phyloP scores from a whole-genome alignment of 192 early-diverging fungal genomes.

The Coemansia sp. region DNA sequence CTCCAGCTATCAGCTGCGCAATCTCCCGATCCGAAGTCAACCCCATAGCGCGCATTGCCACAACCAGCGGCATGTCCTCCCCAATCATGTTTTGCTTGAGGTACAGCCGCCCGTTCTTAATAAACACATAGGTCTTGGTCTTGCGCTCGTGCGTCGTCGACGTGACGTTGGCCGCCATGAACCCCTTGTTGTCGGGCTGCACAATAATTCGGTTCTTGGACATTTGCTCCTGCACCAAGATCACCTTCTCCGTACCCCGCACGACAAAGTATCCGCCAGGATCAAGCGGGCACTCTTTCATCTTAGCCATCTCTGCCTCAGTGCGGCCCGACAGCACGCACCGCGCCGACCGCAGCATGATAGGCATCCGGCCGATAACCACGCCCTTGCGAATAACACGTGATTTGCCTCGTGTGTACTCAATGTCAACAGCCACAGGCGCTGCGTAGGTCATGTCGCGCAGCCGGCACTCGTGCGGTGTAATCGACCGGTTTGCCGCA shows the following conservation, averaged over 20 bases:
- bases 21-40: constrained; percentile 92
- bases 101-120: constrained; percentile 65
- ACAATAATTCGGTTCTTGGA: constrained; percentile 95
- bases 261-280: constrained; percentile 99
- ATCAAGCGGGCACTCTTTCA: constrained; percentile 85
- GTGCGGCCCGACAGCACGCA: constrained; percentile 77
- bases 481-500: constrained; percentile 68
- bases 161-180: constrained; percentile 76
- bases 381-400: constrained; percentile 41
- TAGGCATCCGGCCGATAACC: constrained; percentile 88
- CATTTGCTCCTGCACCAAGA: constrained; percentile 99
- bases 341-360: constrained; percentile 92
- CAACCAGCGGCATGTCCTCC: constrained; percentile 83
- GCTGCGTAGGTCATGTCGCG: constrained; percentile 95
- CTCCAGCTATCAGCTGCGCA: constrained; percentile 95
- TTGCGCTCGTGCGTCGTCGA: constrained; percentile 92
- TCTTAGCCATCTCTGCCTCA: constrained; percentile 68
- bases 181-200: constrained; percentile 82
- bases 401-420: constrained; percentile 67
- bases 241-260: constrained; percentile 97
- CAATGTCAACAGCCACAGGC: constrained; percentile 87
- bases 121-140: constrained; percentile 83
- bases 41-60: constrained; percentile 94
- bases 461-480: constrained; percentile 94
- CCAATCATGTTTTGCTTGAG: constrained; percentile 93